Evolutionary conservation across 2,329 filamentous ascomycete genomes (phyloP), one percentile per base, ranked within the genome.

Genomic region (Talaromyces atroroseus): DNA sequence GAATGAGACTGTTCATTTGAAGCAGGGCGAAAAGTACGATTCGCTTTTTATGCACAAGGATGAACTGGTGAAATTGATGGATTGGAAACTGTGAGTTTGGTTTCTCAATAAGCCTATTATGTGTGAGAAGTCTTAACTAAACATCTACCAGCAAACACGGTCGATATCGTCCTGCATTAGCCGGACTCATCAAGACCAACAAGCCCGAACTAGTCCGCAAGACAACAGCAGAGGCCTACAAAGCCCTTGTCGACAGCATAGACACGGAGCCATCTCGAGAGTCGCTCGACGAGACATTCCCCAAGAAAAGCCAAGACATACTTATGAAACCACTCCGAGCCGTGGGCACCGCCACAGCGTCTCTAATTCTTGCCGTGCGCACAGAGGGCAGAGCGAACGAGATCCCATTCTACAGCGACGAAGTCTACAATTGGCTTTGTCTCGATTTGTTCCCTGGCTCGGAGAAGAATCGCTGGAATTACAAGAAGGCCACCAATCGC

Each of bases 351-450:
- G 75, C 75, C 6, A 76, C 74, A 1, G 73, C 72, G 2, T 75
- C 74, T 1, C 62, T 77, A 20, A 65, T 77, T 20, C 64, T 77
- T 2, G 73, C 70, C 6, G 63, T 73, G 8, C 68, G 61, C 3
- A 64, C 67, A 0, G 58, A 49, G 10, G 32, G 51, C 5, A 48
- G 46, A 12, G 38, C 34, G 5, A 57, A 58, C 21, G 61, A 66
- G 18, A 58, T 71, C 1, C 74, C 74, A 0, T 77, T 77, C 47
- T 77, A 73, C 58, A 74, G 73, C 40, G 75, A 77, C 45, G 74
- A 77, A 60, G 57, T 71, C 21, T 60, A 57, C 36, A 60, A 68
- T 10, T 77, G 75, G 74, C 60, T 76, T 2, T 67, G 68, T 66
- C 18, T 65, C 38, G 55, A 60, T 20, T 58, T 59, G 8, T 68